Base-by-base conservation (phyloP, 495 filamentous ascomycete genomes). In the Penicillium steckii region DNA sequence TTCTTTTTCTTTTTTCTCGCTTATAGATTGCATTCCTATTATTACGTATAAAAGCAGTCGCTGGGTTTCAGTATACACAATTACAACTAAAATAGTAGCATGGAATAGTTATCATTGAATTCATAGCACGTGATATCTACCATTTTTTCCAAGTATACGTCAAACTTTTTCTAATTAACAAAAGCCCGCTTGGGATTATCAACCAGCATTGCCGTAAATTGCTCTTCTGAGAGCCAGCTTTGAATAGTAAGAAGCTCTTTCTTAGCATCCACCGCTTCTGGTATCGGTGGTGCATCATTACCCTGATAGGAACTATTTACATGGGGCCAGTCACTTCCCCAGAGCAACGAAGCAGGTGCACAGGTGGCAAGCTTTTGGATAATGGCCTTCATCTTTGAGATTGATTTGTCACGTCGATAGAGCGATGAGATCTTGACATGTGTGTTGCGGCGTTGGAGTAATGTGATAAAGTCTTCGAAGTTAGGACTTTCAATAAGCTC, bases 281-380 rank as follows among this genome's bases (percentile, higher is more conserved):
- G 26, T 8, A 12, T 19, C 40, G 22, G 13, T 25, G 24, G 40
- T 13, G 35, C 9, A n/a, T 29, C 6, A 9, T 18, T 10, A 17
- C 23, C 13, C 29, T 21, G 25, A 25, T 33, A 48, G 19, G 24
- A 43, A 37, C 44, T 47, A 40, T 62, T 52, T 13, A 56, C 55
- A 53, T 62, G 59, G 25, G 59, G 59, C 59, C 59, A 62, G 26
- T 62, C 59, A 40, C 59, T 62, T 12, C 59, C 55, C 59, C 59
- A 62, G 17, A 62, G 46, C 12, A 58, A 10, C 19, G 53, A 37
- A 23, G 18, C 21, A 2, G 53, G 40, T 0, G 51, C 51, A 44
- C 8, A 45, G 4, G 52, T 26, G 5, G 55, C 59, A 46, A 55
- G 43, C 1, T 12, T 19, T 44, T 46, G 46, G 26, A 62, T 47